Base-by-base conservation (phyloP, 768 basidiomycete species). In the Exidia glandulosa region DNA sequence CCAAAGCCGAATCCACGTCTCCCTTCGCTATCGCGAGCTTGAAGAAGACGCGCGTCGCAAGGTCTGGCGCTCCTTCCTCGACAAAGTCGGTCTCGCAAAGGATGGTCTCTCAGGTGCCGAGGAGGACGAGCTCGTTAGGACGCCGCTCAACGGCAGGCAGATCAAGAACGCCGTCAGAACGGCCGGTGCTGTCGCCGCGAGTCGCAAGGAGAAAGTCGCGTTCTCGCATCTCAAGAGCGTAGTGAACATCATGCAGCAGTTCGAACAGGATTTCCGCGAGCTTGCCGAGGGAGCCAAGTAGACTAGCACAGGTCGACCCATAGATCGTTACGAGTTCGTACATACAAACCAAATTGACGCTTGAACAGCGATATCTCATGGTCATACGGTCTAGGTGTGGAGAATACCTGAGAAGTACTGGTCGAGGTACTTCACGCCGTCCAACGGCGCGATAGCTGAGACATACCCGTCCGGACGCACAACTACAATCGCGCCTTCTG, bases 141-240 rank as follows among this genome's bases (percentile, higher is more conserved):
- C 79, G 62, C 74, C 78, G 47, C 74, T 86, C 60, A 86, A 86
- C 65, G 85, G 85, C 10, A 66, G 83, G 47, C 82, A 85, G 71
- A 85, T 86, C 66, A 87, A 85, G 79, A 86, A 87, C 63, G 82
- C 81, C 5, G 81, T 81, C 27, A 74, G 81, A 62, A 86, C 83
- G 2, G 84, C 84, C n/a, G 77, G 79, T 59, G 81, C 81, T 57
- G 73, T 86, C 32, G 84, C 85, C 16, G 61, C 73, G 3, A 81
- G 77, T 0, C 69, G 78, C 23, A 73, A 75, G 34, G 76, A 81
- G 69, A 68, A 66, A 48, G 70, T 86, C 13, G 69, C 66, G n/a
- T 80, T 75, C 64, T 67, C 66, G 34, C 83, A 86, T 70, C 74
- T 66, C 30, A 57, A 59, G 32, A 48, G 59, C 9, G 62, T 66